phyloP scores from a whole-genome alignment of 192 early-diverging fungal species.

The Rhizophagus prolifer region DNA sequence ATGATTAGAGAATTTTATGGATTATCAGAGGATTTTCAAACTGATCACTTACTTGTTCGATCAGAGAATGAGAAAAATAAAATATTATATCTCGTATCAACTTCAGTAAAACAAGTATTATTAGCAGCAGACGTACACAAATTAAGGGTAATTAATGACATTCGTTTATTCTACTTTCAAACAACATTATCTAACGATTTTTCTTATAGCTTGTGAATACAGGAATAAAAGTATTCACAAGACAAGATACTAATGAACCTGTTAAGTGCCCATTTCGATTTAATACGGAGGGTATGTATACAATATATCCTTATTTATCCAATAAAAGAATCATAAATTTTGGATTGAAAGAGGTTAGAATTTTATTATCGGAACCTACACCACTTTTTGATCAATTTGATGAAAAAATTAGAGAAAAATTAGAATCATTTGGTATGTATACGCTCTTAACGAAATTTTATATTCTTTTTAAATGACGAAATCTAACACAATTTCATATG shows the following conservation, averaged over 20 bases:
- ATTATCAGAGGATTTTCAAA: constrained; percentile 70
- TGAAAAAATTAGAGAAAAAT: constrained; percentile 1
- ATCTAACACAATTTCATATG: neutral
- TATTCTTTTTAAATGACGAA: neutral
- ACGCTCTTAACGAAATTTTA: neutral
- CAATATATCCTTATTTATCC: constrained; percentile 54
- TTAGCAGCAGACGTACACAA: constrained; percentile 56
- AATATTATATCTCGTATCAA: constrained; percentile 83
- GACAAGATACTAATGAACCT: constrained; percentile 60
- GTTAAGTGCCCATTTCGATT: constrained; percentile 66
- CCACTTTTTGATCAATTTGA: constrained; percentile 41
- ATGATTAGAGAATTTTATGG: constrained; percentile 68
- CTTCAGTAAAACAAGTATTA: constrained; percentile 76
- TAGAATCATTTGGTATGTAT: constrained; percentile 1
- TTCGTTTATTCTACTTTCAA: neutral
- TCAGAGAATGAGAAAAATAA: constrained; percentile 68
- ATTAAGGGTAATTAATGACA: constrained; percentile 46
- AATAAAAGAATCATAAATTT: constrained; percentile 49
- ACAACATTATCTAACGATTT: neutral
- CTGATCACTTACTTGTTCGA: constrained; percentile 84
- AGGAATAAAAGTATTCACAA: constrained; percentile 85
- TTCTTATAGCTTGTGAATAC: constrained; percentile 80
- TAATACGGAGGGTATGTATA: constrained; percentile 63
- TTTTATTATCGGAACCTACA: constrained; percentile 52
- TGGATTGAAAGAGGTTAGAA: constrained; percentile 45